These are phyloP conservation scores for Ustilago lituana DNA, from an alignment of 1,284 basidiomycete genomes.

Conservation along the genomic window DNA sequence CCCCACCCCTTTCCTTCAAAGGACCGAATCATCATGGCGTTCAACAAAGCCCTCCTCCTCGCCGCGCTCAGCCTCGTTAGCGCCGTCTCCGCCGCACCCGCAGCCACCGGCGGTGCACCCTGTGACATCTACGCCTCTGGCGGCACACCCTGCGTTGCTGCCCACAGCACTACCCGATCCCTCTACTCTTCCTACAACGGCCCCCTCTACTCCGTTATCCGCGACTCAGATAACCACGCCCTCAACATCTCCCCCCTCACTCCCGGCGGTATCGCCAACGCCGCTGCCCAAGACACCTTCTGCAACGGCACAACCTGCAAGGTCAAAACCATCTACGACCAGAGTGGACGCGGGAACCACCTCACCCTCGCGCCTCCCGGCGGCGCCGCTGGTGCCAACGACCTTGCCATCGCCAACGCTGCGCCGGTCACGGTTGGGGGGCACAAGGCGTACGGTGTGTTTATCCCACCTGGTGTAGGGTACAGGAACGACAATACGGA, in stretches of 20 bases:
- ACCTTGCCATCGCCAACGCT: constrained; percentile 7
- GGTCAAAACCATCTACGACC: constrained; percentile 31
- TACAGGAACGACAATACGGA: constrained; percentile 35
- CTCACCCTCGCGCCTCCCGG: constrained; percentile 24
- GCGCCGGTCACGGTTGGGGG: constrained; percentile 19
- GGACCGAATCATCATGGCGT: constrained; percentile 4
- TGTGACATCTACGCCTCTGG: constrained; percentile 36
- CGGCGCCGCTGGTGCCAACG: constrained; percentile 11
- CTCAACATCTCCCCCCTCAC: constrained; percentile 11
- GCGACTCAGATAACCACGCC: constrained; percentile 2
- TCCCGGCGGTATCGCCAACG: constrained; percentile 22
- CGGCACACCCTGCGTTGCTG: constrained; percentile 30
- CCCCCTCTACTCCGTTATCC: constrained; percentile 23
- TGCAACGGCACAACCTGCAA: constrained; percentile 17
- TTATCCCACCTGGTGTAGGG: constrained; percentile 10
- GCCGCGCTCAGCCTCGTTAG: constrained; percentile 12
- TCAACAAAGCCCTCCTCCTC: constrained; percentile 24
- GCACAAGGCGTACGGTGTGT: constrained; percentile 32
- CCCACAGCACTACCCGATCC: constrained; percentile 30
- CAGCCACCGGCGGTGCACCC: not conserved
- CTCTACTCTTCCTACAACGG: constrained; percentile 23
- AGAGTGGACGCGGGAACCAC: constrained; percentile 20
- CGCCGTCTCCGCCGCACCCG: constrained; percentile 6
- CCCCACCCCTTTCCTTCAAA: not conserved
- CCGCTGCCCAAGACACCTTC: constrained; percentile 25